These are phyloP conservation scores for Saprolegnia parasitica DNA, from an alignment of 352 stramenopile genomes.

Conservation along the genomic window DNA sequence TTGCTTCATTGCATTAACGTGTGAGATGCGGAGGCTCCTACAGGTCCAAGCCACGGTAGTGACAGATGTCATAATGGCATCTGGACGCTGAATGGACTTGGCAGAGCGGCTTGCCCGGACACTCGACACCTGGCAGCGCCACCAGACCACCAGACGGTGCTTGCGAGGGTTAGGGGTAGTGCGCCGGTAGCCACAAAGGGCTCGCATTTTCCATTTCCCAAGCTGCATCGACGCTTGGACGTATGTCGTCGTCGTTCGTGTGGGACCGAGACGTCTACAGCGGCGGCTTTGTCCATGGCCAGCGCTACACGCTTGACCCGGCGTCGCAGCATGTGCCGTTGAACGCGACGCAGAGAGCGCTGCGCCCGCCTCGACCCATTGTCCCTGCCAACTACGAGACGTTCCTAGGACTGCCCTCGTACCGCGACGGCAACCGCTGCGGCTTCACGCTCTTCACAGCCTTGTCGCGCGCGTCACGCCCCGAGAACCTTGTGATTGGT, in stretches of 20 bases:
- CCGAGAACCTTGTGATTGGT: slow-evolving; percentile 3
- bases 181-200: no score
- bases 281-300: background rate
- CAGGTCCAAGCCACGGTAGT: no score
- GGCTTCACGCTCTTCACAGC: slow-evolving; percentile 30
- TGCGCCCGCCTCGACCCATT: background rate
- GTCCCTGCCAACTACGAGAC: background rate
- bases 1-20: no score
- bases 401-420: background rate
- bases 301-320: slow-evolving; percentile 13
- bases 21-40: no score
- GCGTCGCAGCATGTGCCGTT: slow-evolving; percentile 14
- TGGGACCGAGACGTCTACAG: background rate
- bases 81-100: no score
- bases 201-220: no score
- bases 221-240: no score
- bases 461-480: slow-evolving; percentile 24
- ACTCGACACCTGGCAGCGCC: no score
- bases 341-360: background rate
- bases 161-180: no score
- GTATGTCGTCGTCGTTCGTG: background rate
- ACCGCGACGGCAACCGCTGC: slow-evolving; percentile 21
- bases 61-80: no score
- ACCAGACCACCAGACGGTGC: no score
- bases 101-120: no score